phyloP scores from a whole-genome alignment of 2,329 filamentous ascomycete genomes.

The Penicillium sp. region DNA sequence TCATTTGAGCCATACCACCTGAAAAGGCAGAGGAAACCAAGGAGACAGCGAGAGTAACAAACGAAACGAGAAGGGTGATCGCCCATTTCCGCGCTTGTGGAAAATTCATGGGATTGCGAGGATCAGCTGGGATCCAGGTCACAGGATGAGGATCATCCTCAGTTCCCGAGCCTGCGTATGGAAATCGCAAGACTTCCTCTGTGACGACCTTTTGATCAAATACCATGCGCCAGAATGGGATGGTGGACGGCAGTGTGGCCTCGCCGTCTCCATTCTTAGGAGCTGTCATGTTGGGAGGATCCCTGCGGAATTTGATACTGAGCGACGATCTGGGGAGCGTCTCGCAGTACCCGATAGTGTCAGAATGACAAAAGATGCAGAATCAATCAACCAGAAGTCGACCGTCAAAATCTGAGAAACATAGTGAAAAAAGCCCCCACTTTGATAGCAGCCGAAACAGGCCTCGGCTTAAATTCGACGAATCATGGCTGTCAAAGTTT shows the following conservation, averaged over 20 bases:
- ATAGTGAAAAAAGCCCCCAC: neutral
- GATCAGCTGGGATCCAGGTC: conserved; percentile 41
- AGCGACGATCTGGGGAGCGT: neutral
- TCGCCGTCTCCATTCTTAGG: conserved; percentile 10
- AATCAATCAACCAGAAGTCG: neutral
- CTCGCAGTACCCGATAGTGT: neutral
- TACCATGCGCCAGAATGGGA: conserved; percentile 33
- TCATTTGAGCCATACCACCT: conserved; percentile 37
- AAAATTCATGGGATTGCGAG: conserved; percentile 44
- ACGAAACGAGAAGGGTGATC: conserved; percentile 37
- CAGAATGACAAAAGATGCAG: neutral
- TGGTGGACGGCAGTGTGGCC: conserved; percentile 21
- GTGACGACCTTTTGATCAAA: conserved; percentile 35
- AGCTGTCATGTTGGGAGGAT: conserved; percentile 3
- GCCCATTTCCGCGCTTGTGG: conserved; percentile 37
- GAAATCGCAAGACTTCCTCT: conserved; percentile 28
- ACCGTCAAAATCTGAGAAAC: neutral
- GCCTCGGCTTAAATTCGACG: conserved; percentile 2
- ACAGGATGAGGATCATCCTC: conserved; percentile 43
- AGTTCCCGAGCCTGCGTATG: conserved; percentile 39
- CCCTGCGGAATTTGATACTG: neutral
- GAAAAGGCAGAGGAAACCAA: conserved; percentile 44
- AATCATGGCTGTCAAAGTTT: neutral
- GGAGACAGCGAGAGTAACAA: conserved; percentile 41
- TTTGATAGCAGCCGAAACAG: conserved; percentile 2